Evolutionary conservation across 1,284 basidiomycete genomes (phyloP), one percentile per base, ranked within the genome.

Genomic region (Ceraceosorus guamensis): DNA sequence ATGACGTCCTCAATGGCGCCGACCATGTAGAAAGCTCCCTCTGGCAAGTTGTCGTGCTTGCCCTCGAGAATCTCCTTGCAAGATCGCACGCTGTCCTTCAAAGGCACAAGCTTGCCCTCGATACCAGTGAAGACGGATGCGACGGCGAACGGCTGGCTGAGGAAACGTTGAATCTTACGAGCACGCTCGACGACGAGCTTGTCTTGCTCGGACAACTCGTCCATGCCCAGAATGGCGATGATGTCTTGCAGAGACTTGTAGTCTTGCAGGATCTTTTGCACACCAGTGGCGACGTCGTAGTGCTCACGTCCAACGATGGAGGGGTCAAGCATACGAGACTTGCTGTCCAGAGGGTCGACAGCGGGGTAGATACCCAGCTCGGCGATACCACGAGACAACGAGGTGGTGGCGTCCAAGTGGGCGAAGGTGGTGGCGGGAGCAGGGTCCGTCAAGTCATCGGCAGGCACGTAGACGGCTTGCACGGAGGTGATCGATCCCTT

Each of bases 341-440:
- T 96, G 67, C 93, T 97, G 82, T 97, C 93, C 62, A 98, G 86
- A 66, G 93, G 93, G 81, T 97, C 93, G 79, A 98, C 93, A 70
- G 93, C 93, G 66, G 93, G 93, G 83, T 97, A 98, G 81, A 98
- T 97, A 88, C 93, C 93, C 67, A 97, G 86, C 82, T 97, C 93
- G 78, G 93, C 92, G 81, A 98, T 97, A 81, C 87, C 85, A 85
- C 93, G 93, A 64, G 93, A 96, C 80, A 97, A 83, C 78, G 95
- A 91, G 77, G 93, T 97, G 71, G 93, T 97, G 73, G 93, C 93
- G 79, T 98, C 93, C 88, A 98, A 89, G 80, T 97, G 93, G 78
- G 93, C 93, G 81, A 97, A 97, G 77, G 93, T 97, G 66, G 93
- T 98, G 71, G 93, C 93, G 49, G 93, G 93, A 68, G 93, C 93